Base-by-base conservation (phyloP, 2,329 filamentous ascomycete genomes). In the Pseudohalonectria lignicola region DNA sequence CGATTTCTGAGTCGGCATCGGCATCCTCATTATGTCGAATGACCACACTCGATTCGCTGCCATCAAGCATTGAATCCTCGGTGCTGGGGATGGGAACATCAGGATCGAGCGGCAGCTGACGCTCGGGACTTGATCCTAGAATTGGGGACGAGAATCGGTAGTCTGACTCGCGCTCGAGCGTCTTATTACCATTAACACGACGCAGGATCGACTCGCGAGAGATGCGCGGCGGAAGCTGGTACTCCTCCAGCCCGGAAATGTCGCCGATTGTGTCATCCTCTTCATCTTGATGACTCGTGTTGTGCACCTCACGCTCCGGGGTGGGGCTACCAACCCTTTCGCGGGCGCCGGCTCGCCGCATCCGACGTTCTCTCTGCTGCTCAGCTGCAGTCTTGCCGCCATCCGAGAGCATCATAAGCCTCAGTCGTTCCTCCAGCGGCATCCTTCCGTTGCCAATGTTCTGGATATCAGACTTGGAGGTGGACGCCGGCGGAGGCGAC, bases 181-280 rank as follows among this genome's bases (percentile, higher is more conserved):
- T 48, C 43, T 67, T 61, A 48, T 68, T 71, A 34, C 71, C 85
- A 54, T 92, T 86, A 39, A 95, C 81, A 44, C 90, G 86, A 38
- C 85, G 80, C 49, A 96, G 67, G 48, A 96, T 96, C 0, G 88
- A 94, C 55, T 96, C 92, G 28, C 90, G 77, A 8, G 90, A 95
- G 53, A 96, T 94, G 39, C 82, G 82, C 10, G 83, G 71, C 15
- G 79, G 85, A 12, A 82, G 62, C 46, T 82, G 69, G 48, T 81
- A 82, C 41, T 79, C 74, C 43, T 72, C 67, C 40, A 79, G 57
- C 10, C 69, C 61, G 38, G 72, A 71, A 48, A 80, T 56, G 39
- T 82, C 76, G 33, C 73, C 76, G 31, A 78, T 53, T 2, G 69
- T 68, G 39, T 79, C 73, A 16, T 79, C 75, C 31, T 69, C 72